Percentiles rank a stretch among this genome's conserved stretches.
Conservation (phyloP, 345 rosid genomes). For the Pistacia vera region DNA sequence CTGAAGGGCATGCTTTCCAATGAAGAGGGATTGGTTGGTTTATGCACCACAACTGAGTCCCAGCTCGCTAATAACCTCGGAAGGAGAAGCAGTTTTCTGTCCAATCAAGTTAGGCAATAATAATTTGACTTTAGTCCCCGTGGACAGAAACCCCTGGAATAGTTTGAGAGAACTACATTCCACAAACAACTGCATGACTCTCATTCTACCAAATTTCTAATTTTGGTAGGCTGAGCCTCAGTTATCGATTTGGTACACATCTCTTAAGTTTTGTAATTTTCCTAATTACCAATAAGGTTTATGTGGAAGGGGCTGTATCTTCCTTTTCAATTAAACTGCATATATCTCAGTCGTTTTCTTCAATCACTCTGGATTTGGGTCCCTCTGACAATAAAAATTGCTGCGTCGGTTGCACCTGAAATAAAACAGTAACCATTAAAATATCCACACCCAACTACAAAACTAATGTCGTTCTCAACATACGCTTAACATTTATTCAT, state of each 20-base stretch:
- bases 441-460: not conserved
- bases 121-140: not conserved
- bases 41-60: not conserved
- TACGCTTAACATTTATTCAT: no score
- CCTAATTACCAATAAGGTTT: not conserved
- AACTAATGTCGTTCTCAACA: not conserved
- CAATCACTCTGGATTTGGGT: not conserved
- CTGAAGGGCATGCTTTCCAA: no score
- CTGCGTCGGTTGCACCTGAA: not conserved
- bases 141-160: not conserved
- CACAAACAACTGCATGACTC: not conserved
- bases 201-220: not conserved
- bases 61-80: not conserved
- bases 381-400: not conserved
- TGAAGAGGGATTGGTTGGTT: not conserved
- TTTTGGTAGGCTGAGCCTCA: conserved; percentile 10
- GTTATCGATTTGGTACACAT: conserved; percentile 16
- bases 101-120: conserved; percentile 8
- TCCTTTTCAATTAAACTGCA: not conserved
- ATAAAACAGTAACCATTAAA: not conserved
- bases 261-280: conserved; percentile 1
- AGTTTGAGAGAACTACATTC: conserved; percentile 1
- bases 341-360: not conserved
- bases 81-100: not conserved
- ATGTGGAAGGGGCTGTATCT: not conserved